Base-by-base conservation (phyloP, 129 eudicot genomes). In the Chrysanthemum makinoi region DNA sequence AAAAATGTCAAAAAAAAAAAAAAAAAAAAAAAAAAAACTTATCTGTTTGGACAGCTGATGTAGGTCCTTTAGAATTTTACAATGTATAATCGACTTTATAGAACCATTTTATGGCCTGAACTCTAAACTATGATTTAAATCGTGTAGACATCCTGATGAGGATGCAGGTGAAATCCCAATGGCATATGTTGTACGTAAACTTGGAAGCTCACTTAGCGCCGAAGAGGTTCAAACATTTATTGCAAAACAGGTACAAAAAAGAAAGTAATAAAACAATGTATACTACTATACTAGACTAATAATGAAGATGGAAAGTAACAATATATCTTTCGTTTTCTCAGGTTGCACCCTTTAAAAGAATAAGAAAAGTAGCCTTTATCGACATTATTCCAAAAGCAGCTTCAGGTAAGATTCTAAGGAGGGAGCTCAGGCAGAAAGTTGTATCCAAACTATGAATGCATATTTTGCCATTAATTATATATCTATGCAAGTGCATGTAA, bases 131-230 rank as follows among this genome's bases (percentile, higher is more conserved):
- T 24, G 2, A 18, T 1, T 64, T 9, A 52, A 18, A 19, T 68
- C 8, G 16, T 50, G 10, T 58, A 88, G 96, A 58, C 85, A 81
- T 82, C 85, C 82, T 17, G 92, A 93, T 80, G 87, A 83, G 56
- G 96, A 93, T 79, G 96, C 91, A 48, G 96, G 92, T 58, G 95
- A 89, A 77, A 90, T 89, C 71, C 96, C 96, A 12, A 75, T 82
- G 84, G 96, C 95, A 22, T 89, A 77, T 82, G 90, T 87, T 72
- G 96, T 89, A 75, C 86, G 81, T 47, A 79, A 89, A 61, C 73
- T 75, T 10, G 85, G 77, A 69, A 89, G 95, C 81, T 79, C 96
- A 59, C 78, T 89, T 43, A 82, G 82, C 0, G 90, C 87, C 46
- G 80, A 80, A 76, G 92, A 93, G 67, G 77, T 89, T 62, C 83